Conservation (phyloP, 768 basidiomycete species). For the Astraeus odoratus region DNA sequence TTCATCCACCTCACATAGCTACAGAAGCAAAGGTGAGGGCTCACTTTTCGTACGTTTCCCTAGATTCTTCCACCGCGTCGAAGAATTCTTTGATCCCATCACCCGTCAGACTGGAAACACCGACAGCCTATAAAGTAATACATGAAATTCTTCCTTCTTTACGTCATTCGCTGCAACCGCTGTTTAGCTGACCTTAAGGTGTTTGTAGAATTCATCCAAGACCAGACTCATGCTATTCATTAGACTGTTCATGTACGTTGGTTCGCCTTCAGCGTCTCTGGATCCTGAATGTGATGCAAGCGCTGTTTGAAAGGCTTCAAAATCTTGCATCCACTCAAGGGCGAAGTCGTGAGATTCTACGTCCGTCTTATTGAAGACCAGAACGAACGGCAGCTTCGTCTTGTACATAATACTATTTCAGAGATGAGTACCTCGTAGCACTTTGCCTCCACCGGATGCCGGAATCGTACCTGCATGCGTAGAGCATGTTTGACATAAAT, state of each 20-base stretch:
- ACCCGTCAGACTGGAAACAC: constrained; percentile 95
- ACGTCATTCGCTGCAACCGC: background rate
- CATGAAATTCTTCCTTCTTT: background rate
- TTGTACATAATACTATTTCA: constrained; percentile 85
- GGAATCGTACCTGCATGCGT: constrained; percentile 79
- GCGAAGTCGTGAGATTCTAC: constrained; percentile 88
- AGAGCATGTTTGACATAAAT: constrained; percentile 99
- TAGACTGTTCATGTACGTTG: constrained; percentile 95
- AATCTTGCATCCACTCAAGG: constrained; percentile 97
- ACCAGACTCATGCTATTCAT: constrained; percentile 99
- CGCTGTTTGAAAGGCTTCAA: constrained; percentile 90
- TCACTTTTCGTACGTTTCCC: constrained; percentile 85
- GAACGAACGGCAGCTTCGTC: constrained; percentile 92
- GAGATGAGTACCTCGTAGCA: background rate
- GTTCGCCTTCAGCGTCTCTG: constrained; percentile 78
- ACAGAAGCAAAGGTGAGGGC: constrained; percentile 13
- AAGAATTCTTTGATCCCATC: constrained; percentile 90
- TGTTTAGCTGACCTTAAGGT: constrained; percentile 62
- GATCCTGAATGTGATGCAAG: constrained; percentile 63
- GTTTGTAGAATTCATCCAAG: constrained; percentile 96
- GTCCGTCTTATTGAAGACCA: constrained; percentile 99
- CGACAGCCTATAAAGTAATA: constrained; percentile 62
- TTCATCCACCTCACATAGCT: constrained; percentile 5
- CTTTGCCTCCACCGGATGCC: constrained; percentile 1
- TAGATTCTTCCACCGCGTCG: constrained; percentile 80